These are phyloP conservation scores for Phytophthora sansomeana DNA, from an alignment of 352 stramenopile genomes.

Conservation along the genomic window DNA sequence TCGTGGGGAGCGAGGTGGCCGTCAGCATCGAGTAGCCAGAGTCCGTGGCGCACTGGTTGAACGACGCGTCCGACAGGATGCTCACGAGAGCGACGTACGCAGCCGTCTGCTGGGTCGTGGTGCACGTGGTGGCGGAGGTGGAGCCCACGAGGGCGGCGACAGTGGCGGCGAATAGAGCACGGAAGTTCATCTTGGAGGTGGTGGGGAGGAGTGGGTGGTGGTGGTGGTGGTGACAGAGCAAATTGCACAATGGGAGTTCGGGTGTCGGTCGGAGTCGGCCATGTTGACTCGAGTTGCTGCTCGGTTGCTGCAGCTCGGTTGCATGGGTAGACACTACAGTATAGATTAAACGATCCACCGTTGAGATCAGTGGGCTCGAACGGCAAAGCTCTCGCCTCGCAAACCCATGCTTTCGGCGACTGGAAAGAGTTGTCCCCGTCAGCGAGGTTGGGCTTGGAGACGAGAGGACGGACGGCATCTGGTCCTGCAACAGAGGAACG, in stretches of 20 bases:
- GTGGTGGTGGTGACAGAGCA: conserved; percentile 16
- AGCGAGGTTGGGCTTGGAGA: background rate
- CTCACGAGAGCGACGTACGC: conserved; percentile 30
- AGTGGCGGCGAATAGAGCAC: conserved; percentile 28
- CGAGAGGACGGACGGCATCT: conserved; percentile 25
- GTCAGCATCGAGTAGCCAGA: conserved; percentile 39
- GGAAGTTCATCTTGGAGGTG: conserved; percentile 33
- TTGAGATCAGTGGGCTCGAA: conserved; percentile 2
- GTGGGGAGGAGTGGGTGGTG: conserved; percentile 1
- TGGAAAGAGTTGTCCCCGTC: conserved; percentile 9
- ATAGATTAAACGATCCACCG: background rate
- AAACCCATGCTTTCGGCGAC: conserved; percentile 15
- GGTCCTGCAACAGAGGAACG: conserved; percentile 35
- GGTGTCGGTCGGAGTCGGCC: background rate
- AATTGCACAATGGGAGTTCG: conserved; percentile 7
- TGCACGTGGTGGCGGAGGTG: conserved; percentile 26
- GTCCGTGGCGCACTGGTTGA: conserved; percentile 32
- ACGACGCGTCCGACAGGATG: conserved; percentile 27
- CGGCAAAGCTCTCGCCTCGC: conserved; percentile 9
- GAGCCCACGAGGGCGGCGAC: conserved; percentile 24
- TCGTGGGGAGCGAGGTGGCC: conserved; percentile 30
- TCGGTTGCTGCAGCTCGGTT: too few species aligned
- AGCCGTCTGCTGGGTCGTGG: conserved; percentile 25
- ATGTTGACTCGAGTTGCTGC: conserved; percentile 1
- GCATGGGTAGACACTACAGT: background rate